Conservation (phyloP, 306 rosid species). For the Macrotyloma uniflorum region DNA sequence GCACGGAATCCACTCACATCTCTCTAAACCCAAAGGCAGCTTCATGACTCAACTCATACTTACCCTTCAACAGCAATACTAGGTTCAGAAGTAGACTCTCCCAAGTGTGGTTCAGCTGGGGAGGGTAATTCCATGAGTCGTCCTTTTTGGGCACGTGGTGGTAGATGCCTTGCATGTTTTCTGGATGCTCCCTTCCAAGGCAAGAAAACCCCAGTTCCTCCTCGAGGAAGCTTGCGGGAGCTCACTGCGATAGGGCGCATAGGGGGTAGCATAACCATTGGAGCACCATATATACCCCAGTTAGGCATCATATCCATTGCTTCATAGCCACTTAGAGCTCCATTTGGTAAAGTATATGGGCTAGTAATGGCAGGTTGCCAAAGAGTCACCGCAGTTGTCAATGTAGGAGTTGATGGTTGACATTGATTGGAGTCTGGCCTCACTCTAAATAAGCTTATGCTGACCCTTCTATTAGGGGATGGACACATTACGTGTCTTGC, state of each 20-base stretch:
- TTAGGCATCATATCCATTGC: slow-evolving; percentile 60
- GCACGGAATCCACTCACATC: slow-evolving; percentile 17
- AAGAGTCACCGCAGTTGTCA: slow-evolving; percentile 51
- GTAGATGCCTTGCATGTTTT: slow-evolving; percentile 79
- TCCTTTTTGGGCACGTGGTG: slow-evolving; percentile 86
- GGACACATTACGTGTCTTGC: slow-evolving; percentile 85
- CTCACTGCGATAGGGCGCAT: slow-evolving; percentile 60
- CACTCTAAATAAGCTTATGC: slow-evolving; percentile 73
- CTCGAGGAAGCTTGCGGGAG: slow-evolving; percentile 51
- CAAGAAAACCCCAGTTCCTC: slow-evolving; percentile 95
- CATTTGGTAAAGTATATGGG: slow-evolving; percentile 55
- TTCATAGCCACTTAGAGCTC: slow-evolving; percentile 56
- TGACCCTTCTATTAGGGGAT: slow-evolving; percentile 63
- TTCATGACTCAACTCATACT: slow-evolving; percentile 30
- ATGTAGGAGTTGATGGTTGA: slow-evolving; percentile 58
- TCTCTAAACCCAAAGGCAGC: slow-evolving; percentile 43
- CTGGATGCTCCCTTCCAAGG: slow-evolving; percentile 79
- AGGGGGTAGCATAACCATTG: slow-evolving; percentile 77
- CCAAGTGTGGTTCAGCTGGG: slow-evolving; percentile 47
- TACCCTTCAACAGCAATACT: slow-evolving; percentile 50
- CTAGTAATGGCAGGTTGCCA: slow-evolving; percentile 66
- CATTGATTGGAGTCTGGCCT: slow-evolving; percentile 56
- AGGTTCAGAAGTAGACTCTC: slow-evolving; percentile 62
- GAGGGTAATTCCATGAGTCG: slow-evolving; percentile 65
- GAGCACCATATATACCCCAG: slow-evolving; percentile 73